Percentiles rank a stretch among this genome's conserved stretches.
phyloP scores from a whole-genome alignment of 805 yeast species.

The Ogataea thermomethanolica region DNA sequence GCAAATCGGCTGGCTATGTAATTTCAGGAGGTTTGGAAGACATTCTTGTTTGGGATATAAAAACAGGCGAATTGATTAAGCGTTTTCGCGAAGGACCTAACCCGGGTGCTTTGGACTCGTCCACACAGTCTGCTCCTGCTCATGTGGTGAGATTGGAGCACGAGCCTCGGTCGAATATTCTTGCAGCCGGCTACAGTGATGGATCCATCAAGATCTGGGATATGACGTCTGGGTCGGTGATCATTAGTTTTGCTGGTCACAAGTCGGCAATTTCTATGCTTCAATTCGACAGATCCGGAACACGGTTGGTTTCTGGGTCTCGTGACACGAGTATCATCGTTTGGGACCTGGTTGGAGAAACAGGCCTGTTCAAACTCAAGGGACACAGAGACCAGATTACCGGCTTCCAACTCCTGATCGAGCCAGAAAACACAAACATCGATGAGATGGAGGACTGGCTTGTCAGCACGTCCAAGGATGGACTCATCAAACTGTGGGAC shows the following conservation, averaged over 20 bases:
- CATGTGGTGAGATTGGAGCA: conserved; percentile 60
- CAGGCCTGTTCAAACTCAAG: conserved; percentile 78
- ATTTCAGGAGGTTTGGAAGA: conserved; percentile 84
- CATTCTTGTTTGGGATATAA: conserved; percentile 84
- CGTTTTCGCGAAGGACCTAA: conserved; percentile 61
- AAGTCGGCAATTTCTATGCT: conserved; percentile 70
- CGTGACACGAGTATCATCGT: conserved; percentile 78
- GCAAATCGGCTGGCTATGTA: conserved; percentile 57
- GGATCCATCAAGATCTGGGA: conserved; percentile 94
- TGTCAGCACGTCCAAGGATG: conserved; percentile 81
- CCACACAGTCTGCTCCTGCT: conserved; percentile 57
- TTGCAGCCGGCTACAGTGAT: conserved; percentile 88
- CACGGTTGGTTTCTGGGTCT: conserved; percentile 82
- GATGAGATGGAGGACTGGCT: conserved; percentile 71
- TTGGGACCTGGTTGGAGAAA: conserved; percentile 95
- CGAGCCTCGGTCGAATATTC: conserved; percentile 57
- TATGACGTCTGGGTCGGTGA: conserved; percentile 67
- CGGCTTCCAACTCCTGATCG: conserved; percentile 54
- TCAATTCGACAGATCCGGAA: conserved; percentile 75
- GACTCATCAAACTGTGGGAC: conserved; percentile 92
- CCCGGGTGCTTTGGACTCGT: conserved; percentile 68
- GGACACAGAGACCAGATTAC: conserved; percentile 91
- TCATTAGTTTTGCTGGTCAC: conserved; percentile 89
- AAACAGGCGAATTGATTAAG: conserved; percentile 71
- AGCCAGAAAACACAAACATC: conserved; percentile 26